phyloP scores from a whole-genome alignment of 306 rosid genomes.

The Prunus mira region DNA sequence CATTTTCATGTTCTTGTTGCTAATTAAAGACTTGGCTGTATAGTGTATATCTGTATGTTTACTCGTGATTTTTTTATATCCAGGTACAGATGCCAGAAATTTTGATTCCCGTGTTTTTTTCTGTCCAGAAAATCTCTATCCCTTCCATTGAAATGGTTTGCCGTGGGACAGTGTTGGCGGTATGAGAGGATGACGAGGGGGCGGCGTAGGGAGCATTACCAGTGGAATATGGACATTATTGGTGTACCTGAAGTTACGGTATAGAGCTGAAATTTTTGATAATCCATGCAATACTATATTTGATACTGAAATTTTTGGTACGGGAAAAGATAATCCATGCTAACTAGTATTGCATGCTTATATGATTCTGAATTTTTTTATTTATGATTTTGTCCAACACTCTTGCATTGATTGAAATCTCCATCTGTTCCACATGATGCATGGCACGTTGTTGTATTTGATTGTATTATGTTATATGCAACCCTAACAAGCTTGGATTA shows the following conservation, averaged over 20 bases:
- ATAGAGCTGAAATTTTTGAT: constrained; percentile 8
- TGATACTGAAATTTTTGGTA: no score
- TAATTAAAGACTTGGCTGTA: constrained; percentile 2
- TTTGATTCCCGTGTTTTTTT: constrained; percentile 41
- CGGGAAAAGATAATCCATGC: no score
- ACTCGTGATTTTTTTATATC: constrained; percentile 31
- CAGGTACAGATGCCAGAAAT: constrained; percentile 34
- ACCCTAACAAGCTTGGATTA: not conserved
- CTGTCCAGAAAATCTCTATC: constrained; percentile 77
- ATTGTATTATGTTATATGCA: not conserved
- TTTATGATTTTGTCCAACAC: not conserved
- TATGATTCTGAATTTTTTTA: not conserved
- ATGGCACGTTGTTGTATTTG: not conserved
- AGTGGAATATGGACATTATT: constrained; percentile 97
- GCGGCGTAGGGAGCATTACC: constrained; percentile 93
- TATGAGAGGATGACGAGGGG: constrained; percentile 99
- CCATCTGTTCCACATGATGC: not conserved
- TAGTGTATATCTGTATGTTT: constrained; percentile 21
- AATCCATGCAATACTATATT: no score
- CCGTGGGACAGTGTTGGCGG: constrained; percentile 98
- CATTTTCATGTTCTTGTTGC: constrained; percentile 16
- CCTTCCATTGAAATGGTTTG: constrained; percentile 94
- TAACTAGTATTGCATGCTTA: not conserved
- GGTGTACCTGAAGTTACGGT: constrained; percentile 91
- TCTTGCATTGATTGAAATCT: not conserved